Evolutionary conservation across 2,329 filamentous ascomycete species (phyloP).

Genomic region (Aspergillus brunneoviolaceus): DNA sequence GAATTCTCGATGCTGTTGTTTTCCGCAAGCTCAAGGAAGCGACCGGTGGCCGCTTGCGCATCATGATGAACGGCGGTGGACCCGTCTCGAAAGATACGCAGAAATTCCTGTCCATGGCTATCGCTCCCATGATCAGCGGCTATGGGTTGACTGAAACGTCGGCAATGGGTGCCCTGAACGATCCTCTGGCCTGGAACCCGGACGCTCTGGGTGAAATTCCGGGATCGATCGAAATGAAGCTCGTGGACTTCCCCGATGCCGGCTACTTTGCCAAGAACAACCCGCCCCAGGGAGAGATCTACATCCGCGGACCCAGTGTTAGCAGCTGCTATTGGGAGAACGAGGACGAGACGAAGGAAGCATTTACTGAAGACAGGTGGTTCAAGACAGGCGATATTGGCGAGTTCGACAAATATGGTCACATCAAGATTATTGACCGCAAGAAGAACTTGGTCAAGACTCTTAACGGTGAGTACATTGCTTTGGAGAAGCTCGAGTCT

Average conservation of each 20-base stretch:
- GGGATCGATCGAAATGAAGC: constrained; percentile 78
- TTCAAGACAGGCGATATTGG: constrained; percentile 97
- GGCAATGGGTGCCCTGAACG: constrained; percentile 59
- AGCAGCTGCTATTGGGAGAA: constrained; percentile 80
- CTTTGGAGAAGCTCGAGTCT: constrained; percentile 91
- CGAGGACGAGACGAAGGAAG: constrained; percentile 76
- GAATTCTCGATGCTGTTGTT: constrained; percentile 74
- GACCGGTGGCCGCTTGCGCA: constrained; percentile 82
- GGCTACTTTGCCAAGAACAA: constrained; percentile 74
- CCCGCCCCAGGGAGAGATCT: constrained; percentile 88
- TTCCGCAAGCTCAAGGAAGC: constrained; percentile 90
- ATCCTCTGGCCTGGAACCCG: constrained; percentile 80
- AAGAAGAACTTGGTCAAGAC: constrained; percentile 99
- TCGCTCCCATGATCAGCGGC: constrained; percentile 90
- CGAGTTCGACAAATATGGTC: constrained; percentile 76
- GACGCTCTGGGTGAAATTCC: constrained; percentile 75
- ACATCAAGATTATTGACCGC: constrained; percentile 85
- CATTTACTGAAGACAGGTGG: constrained; percentile 83
- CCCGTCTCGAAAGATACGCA: constrained; percentile 85
- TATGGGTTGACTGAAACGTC: constrained; percentile 95
- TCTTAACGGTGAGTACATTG: constrained; percentile 92
- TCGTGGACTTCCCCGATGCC: constrained; percentile 87
- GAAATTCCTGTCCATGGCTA: constrained; percentile 84
- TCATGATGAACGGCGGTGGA: constrained; percentile 92
- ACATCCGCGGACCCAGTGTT: constrained; percentile 76